Evolutionary conservation across 2,329 filamentous ascomycete genomes (phyloP).

Genomic region (Aulographum hederae): DNA sequence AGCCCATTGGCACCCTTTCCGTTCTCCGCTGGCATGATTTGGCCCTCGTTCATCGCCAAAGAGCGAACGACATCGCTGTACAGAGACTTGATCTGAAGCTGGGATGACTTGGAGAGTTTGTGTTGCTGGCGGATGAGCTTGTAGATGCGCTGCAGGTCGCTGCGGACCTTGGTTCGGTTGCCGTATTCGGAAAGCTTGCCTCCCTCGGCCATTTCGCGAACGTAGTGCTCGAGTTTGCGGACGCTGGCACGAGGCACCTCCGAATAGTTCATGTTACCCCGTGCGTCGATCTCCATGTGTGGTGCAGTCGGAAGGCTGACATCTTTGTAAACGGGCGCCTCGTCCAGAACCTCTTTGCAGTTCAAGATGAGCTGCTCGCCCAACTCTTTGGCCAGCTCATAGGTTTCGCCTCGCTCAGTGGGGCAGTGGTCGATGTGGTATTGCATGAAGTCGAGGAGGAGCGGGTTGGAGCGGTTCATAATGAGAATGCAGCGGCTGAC

Average conservation of each 20-base stretch:
- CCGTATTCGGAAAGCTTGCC: conserved; percentile 98
- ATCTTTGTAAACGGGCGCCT: conserved; percentile 86
- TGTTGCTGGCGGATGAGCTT: conserved; percentile 98
- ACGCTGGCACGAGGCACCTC: conserved; percentile 76
- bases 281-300: conserved; percentile 77
- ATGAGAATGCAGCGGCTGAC: conserved; percentile 97
- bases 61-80: conserved; percentile 92
- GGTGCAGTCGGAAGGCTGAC: conserved; percentile 83
- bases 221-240: conserved; percentile 95
- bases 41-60: conserved; percentile 91
- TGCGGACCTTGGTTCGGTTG: conserved; percentile 95
- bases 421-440: conserved; percentile 99
- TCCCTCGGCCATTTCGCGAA: conserved; percentile 94
- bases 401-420: conserved; percentile 89
- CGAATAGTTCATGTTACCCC: conserved; percentile 82
- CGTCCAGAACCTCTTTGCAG: conserved; percentile 77
- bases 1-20: conserved; percentile 42
- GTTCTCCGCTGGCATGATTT: conserved; percentile 82
- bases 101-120: conserved; percentile 89
- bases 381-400: conserved; percentile 90
- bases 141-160: conserved; percentile 86
- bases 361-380: conserved; percentile 91
- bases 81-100: conserved; percentile 87
- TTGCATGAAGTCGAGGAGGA: conserved; percentile 96
- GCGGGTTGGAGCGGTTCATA: conserved; percentile 97